phyloP scores from a whole-genome alignment of 768 basidiomycete species.

The Panaeolus papilionaceus region DNA sequence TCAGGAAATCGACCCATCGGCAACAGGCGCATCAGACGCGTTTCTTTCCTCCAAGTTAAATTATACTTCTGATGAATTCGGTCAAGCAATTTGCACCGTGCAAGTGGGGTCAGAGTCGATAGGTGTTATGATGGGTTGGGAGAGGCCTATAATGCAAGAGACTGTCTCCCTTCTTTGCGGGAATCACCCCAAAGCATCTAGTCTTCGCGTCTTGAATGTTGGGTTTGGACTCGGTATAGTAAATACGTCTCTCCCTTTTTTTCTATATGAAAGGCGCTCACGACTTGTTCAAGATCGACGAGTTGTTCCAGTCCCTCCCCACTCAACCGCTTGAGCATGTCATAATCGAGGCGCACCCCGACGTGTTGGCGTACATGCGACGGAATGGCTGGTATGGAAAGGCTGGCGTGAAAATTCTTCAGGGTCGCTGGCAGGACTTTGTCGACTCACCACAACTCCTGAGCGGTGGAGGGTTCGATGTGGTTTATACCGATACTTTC shows the following conservation, averaged over 20 bases:
- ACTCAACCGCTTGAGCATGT: slow-evolving; percentile 74
- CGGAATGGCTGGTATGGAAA: slow-evolving; percentile 79
- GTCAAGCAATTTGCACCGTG: slow-evolving; percentile 85
- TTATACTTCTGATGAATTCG: slow-evolving; percentile 71
- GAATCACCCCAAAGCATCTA: slow-evolving; percentile 51
- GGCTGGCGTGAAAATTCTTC: slow-evolving; percentile 77
- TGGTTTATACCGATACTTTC: slow-evolving; percentile 93
- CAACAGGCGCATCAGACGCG: slow-evolving; percentile 64
- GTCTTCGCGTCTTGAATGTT: slow-evolving; percentile 81
- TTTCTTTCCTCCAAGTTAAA: slow-evolving; percentile 77
- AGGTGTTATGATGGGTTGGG: slow-evolving; percentile 99
- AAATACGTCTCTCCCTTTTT: slow-evolving; percentile 26
- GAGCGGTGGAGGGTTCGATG: slow-evolving; percentile 79
- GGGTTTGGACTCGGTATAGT: slow-evolving; percentile 96
- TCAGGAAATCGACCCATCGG: slow-evolving; percentile 56
- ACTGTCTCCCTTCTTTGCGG: slow-evolving; percentile 73
- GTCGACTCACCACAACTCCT: slow-evolving; percentile 65
- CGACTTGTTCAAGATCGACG: slow-evolving; percentile 69
- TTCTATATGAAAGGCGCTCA: background rate
- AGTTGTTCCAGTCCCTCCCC: slow-evolving; percentile 72
- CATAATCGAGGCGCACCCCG: slow-evolving; percentile 94
- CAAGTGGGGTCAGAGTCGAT: slow-evolving; percentile 73
- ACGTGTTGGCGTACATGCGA: slow-evolving; percentile 86
- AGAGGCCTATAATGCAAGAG: slow-evolving; percentile 82
- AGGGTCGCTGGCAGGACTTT: slow-evolving; percentile 95